A percentile compares a stretch with the other conserved stretches of the same genome.
phyloP scores from a whole-genome alignment of 2,329 filamentous ascomycete species.

The Cladophialophora yegresii region DNA sequence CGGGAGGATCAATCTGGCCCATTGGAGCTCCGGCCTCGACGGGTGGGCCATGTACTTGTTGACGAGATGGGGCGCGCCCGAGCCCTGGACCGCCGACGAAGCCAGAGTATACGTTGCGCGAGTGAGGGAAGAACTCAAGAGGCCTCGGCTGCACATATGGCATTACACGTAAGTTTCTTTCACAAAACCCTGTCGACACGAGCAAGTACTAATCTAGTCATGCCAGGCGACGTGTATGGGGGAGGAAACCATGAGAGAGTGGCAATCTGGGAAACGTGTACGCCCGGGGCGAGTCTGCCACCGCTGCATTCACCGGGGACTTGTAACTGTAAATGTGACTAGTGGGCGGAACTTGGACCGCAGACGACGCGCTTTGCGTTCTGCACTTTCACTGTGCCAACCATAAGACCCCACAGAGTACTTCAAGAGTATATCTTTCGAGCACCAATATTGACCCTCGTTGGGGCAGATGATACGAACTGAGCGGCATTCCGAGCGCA shows the following conservation, averaged over 20 bases:
- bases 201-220: constrained; percentile 2
- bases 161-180: constrained; percentile 25
- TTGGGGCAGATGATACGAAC: background rate
- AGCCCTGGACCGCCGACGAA: constrained; percentile 36
- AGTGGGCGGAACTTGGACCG: background rate
- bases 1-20: constrained; percentile 41
- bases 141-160: constrained; percentile 31
- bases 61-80: constrained; percentile 36
- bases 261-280: background rate
- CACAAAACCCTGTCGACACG: background rate
- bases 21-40: constrained; percentile 39
- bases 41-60: constrained; percentile 40
- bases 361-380: background rate
- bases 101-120: constrained; percentile 35
- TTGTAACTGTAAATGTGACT: background rate
- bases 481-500: background rate
- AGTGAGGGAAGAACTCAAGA: constrained; percentile 34
- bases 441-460: background rate
- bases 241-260: constrained; percentile 16
- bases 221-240: constrained; percentile 22
- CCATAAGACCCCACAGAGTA: background rate
- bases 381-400: background rate
- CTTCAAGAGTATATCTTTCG: background rate
- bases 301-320: background rate
- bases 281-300: background rate